Evolutionary conservation across 805 yeast species (phyloP), one percentile per base, ranked within the genome.

Genomic region (Kodamaea sagamina): DNA sequence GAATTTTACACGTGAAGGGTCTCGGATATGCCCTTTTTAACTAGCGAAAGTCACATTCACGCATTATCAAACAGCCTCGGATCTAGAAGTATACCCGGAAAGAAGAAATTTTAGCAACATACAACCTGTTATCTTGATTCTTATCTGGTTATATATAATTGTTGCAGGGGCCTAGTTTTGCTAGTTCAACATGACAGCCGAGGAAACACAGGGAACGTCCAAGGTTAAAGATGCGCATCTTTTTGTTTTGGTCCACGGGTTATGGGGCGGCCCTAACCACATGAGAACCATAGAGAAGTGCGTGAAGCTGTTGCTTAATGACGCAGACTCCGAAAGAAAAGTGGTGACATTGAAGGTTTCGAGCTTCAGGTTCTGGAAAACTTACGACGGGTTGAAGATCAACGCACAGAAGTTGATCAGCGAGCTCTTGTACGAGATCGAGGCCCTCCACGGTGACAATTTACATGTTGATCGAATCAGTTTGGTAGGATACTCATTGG

Each of bases 261-360:
- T 71, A 11, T 71, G 74, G 75, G 75, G 75, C 4, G 63, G 65
- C 15, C 72, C 75, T 7, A 61, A 57, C 36, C 75, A 71, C 47
- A 62, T 71, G 71, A 49, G 52, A 32, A 59, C 72, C 7, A 55
- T 70, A 10, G 74, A 69, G 46, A 50, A 54, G 24, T 56, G 65
- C 6, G 42, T 71, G 3, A 50, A 55, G 25, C 61, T 58, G 19
- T 50, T 65, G 10, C 24, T 67, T 4, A 39, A 45, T 2, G 52
- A 48, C n/a, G 47, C 61, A 6, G 32, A 47, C 4, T n/a, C 25
- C 18, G 34, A 29, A 13, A 65, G 67, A 19, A 57, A 58, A 32
- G 57, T 71, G 8, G 66, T 63, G 12, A 61, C 66, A 4, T 49
- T 71, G 38, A 58, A 64, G 43, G 74, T 74, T 3, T 62, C 73